phyloP scores from a whole-genome alignment of 176 grass and related monocot genomes.

The Puya raimondii region DNA sequence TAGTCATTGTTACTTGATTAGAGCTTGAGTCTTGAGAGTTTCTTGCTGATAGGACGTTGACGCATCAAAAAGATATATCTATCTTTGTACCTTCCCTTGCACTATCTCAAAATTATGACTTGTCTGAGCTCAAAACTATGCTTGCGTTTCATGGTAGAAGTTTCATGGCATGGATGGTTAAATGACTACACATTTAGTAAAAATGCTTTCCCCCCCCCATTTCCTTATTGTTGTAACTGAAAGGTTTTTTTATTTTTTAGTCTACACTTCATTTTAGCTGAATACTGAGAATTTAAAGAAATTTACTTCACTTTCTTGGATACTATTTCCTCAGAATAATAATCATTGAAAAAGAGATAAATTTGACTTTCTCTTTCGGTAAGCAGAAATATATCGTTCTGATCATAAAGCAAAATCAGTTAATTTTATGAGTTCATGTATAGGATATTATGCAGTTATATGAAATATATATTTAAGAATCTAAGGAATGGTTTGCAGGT shows the following conservation, averaged over 20 bases:
- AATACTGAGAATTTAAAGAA: not conserved
- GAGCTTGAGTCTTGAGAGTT: too few relatives aligned
- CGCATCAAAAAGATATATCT: too few relatives aligned
- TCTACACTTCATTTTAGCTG: not conserved
- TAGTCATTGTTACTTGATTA: too few relatives aligned
- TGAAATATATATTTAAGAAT: not conserved
- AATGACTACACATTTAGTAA: not conserved
- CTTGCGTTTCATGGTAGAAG: not conserved
- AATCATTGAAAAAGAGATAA: too few relatives aligned
- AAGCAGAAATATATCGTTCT: not conserved
- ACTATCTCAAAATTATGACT: too few relatives aligned
- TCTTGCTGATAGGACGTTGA: too few relatives aligned
- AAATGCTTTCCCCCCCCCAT: not conserved
- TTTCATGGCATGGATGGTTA: not conserved
- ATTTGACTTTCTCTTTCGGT: too few relatives aligned
- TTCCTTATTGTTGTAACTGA: not conserved
- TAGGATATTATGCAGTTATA: not conserved
- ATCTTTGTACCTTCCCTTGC: too few relatives aligned
- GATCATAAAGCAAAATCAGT: constrained; percentile 5
- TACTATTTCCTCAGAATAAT: too few relatives aligned
- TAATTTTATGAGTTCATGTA: not conserved
- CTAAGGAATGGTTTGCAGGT: constrained; percentile 38
- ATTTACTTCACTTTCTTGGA: too few relatives aligned
- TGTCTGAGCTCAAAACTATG: not conserved
- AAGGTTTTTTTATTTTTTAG: not conserved